phyloP scores from a whole-genome alignment of 495 filamentous ascomycete species.

The Pyrenula aspistea region DNA sequence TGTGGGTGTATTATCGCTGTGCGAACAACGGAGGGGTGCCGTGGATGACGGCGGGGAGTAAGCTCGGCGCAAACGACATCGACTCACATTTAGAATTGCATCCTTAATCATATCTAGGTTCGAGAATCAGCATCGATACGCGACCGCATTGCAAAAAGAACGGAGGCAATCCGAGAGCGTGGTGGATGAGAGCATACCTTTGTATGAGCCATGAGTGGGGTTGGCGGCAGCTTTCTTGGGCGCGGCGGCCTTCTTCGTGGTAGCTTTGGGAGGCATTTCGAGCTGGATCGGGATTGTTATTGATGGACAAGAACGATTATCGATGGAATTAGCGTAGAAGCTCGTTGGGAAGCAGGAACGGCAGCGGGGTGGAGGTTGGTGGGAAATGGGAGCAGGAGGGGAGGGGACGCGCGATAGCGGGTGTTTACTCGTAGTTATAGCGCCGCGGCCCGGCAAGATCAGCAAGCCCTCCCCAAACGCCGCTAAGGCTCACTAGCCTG shows the following conservation, averaged over 20 bases:
- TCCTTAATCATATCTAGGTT: slow-evolving; percentile 55
- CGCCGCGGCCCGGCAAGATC: slow-evolving; percentile 4
- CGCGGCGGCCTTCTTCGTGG: slow-evolving; percentile 17
- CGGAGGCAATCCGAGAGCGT: slow-evolving; percentile 30
- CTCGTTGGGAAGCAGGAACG: slow-evolving; percentile 4
- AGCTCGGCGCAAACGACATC: slow-evolving; percentile 22
- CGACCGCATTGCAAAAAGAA: slow-evolving; percentile 22
- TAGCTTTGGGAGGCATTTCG: slow-evolving; percentile 39
- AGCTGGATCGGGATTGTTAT: neutral
- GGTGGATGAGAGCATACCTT: slow-evolving; percentile 38
- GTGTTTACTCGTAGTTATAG: slow-evolving; percentile 7
- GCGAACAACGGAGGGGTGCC: neutral
- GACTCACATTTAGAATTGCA: slow-evolving; percentile 55
- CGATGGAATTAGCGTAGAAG: slow-evolving; percentile 4
- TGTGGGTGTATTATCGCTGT: no score
- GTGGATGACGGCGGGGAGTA: slow-evolving; percentile 13
- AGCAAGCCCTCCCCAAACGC: neutral
- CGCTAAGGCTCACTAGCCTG: neutral
- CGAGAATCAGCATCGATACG: slow-evolving; percentile 35
- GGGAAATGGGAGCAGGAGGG: slow-evolving; percentile 3
- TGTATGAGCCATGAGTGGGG: slow-evolving; percentile 44
- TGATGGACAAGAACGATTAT: neutral
- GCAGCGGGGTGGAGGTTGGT: slow-evolving; percentile 11
- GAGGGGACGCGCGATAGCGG: slow-evolving; percentile 6
- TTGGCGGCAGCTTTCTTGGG: slow-evolving; percentile 36